A percentile compares a stretch with the other conserved stretches of the same genome.
phyloP scores from a whole-genome alignment of 2,329 filamentous ascomycete genomes.

The Cladosporium halotolerans region DNA sequence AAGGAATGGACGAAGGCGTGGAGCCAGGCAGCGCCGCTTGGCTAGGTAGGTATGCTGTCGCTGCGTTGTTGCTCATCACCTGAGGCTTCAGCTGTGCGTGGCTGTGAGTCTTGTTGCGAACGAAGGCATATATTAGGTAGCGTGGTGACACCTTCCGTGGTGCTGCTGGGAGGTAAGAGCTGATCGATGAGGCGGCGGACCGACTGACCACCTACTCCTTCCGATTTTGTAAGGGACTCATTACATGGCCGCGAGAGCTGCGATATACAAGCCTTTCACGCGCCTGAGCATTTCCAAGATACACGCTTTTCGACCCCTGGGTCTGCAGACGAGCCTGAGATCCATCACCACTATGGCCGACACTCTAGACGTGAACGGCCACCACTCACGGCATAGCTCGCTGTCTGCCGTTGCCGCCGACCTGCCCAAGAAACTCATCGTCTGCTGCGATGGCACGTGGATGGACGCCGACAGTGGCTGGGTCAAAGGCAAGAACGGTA shows the following conservation, averaged over 20 bases:
- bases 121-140: background rate
- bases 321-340: background rate
- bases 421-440: conserved; percentile 16
- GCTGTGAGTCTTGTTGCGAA: background rate
- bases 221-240: background rate
- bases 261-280: background rate
- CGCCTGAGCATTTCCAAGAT: background rate
- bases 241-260: background rate
- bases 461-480: conserved; percentile 31
- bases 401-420: conserved; percentile 6
- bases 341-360: background rate
- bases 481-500: conserved; percentile 18
- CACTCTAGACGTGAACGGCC: conserved; percentile 2
- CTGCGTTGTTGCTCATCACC: conserved; percentile 1
- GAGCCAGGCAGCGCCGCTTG: conserved; percentile 1
- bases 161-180: background rate
- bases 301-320: background rate
- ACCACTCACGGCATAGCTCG: conserved; percentile 10
- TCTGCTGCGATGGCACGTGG: conserved; percentile 29
- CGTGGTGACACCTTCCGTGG: background rate
- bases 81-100: background rate
- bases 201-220: too few relatives aligned
- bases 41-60: background rate
- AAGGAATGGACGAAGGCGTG: background rate
- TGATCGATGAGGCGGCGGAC: too few relatives aligned